Evolutionary conservation across 345 rosid species (phyloP).

Genomic region (Euclidium syriacum): DNA sequence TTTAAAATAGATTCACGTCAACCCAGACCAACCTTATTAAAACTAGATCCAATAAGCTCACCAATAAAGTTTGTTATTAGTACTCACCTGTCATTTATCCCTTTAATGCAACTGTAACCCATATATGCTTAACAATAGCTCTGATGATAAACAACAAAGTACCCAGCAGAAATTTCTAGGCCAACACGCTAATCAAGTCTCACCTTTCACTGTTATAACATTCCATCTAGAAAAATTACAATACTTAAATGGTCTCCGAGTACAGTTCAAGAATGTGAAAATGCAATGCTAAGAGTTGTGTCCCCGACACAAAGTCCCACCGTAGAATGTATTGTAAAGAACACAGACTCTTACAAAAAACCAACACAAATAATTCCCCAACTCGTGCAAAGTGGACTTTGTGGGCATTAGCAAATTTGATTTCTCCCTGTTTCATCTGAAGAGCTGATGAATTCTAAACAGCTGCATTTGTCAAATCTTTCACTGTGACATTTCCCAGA

Average conservation of each 20-base stretch:
- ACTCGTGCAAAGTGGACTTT: not conserved
- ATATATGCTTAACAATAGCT: no score
- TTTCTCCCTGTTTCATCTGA: not conserved
- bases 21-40: no score
- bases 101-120: no score
- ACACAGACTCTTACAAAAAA: not conserved
- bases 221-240: not conserved
- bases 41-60: no score
- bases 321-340: not conserved
- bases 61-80: no score
- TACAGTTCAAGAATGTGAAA: no score
- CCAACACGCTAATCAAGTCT: not conserved
- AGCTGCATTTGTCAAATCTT: constrained; percentile 31
- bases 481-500: constrained; percentile 28
- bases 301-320: not conserved
- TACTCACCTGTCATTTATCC: no score
- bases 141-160: not conserved
- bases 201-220: not conserved
- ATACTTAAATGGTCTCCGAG: not conserved
- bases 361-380: not conserved
- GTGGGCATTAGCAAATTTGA: not conserved
- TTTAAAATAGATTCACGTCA: no score
- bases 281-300: not conserved
- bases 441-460: constrained; percentile 5
- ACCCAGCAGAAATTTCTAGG: not conserved